phyloP scores from a whole-genome alignment of 345 rosid genomes.

The Excoecaria agallocha region DNA sequence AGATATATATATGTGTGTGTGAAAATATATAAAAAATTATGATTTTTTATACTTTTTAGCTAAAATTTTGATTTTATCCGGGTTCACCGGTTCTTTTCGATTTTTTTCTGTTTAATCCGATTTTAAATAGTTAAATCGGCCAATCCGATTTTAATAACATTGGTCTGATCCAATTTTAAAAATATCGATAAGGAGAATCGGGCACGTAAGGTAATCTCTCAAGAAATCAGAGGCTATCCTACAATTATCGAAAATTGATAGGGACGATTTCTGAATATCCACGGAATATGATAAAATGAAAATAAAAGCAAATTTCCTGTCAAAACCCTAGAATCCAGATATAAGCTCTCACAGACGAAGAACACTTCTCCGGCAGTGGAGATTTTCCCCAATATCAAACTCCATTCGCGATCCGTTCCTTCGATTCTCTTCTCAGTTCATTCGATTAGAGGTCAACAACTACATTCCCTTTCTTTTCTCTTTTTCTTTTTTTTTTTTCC shows the following conservation, averaged over 20 bases:
- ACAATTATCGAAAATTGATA: background rate
- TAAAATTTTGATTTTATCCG: no score
- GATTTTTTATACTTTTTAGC: no score
- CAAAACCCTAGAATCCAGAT: constrained; percentile 14
- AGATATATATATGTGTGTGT: no score
- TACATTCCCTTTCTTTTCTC: background rate
- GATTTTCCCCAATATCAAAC: background rate
- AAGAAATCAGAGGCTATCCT: background rate
- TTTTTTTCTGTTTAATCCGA: no score
- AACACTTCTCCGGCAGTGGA: background rate
- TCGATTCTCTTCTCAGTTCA: background rate
- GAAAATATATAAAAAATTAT: no score
- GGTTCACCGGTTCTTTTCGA: no score
- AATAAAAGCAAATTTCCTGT: background rate
- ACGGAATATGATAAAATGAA: background rate
- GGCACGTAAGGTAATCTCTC: background rate
- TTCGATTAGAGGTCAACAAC: background rate
- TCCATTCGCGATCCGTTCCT: background rate
- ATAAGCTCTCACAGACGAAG: background rate
- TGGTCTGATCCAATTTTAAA: no score
- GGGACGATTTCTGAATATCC: background rate
- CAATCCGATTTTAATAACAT: no score
- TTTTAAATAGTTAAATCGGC: no score
- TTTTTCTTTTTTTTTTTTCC: background rate
- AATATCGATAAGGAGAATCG: no score